These are phyloP conservation scores for Hexamita inflata DNA, from an alignment of 208 protist genomes.

Conservation along the genomic window DNA sequence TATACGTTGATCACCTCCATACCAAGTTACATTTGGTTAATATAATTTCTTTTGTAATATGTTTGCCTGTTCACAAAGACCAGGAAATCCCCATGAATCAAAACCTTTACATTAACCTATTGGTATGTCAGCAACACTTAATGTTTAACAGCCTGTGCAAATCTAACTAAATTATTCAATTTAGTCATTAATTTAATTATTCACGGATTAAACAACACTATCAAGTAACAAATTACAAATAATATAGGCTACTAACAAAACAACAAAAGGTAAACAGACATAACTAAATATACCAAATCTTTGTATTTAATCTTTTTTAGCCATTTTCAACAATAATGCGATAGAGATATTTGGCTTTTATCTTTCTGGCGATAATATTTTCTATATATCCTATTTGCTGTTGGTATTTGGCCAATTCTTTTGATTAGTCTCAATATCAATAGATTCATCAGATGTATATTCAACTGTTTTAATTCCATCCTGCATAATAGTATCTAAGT, in stretches of 20 bases:
- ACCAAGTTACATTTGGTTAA: too few relatives aligned
- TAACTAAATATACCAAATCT: neutral
- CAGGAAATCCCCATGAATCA: neutral
- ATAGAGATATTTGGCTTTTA: neutral
- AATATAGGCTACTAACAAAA: neutral
- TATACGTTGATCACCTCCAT: too few relatives aligned
- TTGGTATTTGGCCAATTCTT: too few relatives aligned
- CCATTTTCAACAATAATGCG: neutral
- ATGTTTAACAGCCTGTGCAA: neutral
- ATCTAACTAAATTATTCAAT: neutral
- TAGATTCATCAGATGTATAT: too few relatives aligned
- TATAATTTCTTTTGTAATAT: too few relatives aligned
- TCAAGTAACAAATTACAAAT: neutral
- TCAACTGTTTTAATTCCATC: too few relatives aligned
- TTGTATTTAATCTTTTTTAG: neutral
- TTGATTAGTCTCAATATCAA: too few relatives aligned
- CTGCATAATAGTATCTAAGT: too few relatives aligned
- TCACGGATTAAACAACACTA: neutral
- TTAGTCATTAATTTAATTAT: neutral
- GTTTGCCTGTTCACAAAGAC: neutral
- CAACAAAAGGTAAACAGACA: neutral
- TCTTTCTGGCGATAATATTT: neutral
- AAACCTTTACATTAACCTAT: neutral
- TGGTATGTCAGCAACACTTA: neutral
- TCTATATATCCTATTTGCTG: too few relatives aligned